These are phyloP conservation scores for Hemileccinum hortonii DNA, from an alignment of 1,284 basidiomycete genomes.

Conservation along the genomic window DNA sequence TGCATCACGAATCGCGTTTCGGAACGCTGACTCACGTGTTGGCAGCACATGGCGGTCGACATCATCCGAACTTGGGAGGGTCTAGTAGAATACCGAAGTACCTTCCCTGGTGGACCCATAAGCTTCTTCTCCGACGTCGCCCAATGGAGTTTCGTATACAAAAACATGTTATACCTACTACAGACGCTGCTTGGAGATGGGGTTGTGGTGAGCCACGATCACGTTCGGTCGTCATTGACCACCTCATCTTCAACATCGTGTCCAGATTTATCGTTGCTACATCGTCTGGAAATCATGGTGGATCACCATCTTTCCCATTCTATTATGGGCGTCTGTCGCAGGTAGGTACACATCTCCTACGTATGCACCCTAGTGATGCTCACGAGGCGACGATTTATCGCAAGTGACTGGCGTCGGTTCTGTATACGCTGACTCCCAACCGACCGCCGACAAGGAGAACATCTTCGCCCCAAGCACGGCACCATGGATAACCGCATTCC, in stretches of 20 bases:
- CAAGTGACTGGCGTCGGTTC: constrained; percentile 11
- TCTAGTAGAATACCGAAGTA: constrained; percentile 8
- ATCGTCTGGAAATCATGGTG: constrained; percentile 23
- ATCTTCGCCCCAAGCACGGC: constrained; percentile 17
- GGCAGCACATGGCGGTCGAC: constrained; percentile 14
- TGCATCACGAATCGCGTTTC: neutral
- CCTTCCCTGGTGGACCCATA: neutral
- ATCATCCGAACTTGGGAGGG: constrained; percentile 12
- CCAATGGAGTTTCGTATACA: constrained; percentile 17
- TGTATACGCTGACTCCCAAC: constrained; percentile 8
- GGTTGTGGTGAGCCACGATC: constrained; percentile 10
- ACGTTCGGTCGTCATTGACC: neutral
- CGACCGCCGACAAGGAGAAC: constrained; percentile 9
- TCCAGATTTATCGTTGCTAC: constrained; percentile 27
- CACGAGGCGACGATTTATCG: neutral
- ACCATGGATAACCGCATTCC: constrained; percentile 24
- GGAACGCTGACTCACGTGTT: neutral
- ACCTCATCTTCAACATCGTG: neutral
- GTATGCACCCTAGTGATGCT: neutral
- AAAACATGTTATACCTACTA: constrained; percentile 13
- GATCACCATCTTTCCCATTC: constrained; percentile 14
- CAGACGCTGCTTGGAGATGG: constrained; percentile 18
- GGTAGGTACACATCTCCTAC: neutral
- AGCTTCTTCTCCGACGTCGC: constrained; percentile 14
- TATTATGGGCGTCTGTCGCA: constrained; percentile 13